Conservation (phyloP, 768 basidiomycete species). For the Tephrocybe sp. region DNA sequence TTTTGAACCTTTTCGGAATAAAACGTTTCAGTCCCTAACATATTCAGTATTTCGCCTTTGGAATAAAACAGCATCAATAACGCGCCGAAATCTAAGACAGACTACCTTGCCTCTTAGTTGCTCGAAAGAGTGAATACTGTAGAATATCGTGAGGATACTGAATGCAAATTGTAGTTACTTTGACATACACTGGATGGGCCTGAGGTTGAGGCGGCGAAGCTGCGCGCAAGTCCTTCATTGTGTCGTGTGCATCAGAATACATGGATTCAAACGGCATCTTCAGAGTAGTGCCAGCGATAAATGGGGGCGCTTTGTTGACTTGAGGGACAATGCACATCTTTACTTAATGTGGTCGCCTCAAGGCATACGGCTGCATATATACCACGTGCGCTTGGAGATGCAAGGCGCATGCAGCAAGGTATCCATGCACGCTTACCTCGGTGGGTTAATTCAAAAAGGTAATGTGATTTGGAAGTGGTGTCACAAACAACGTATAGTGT, state of each 20-base stretch:
- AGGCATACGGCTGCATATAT: not conserved
- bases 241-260: conserved; percentile 18
- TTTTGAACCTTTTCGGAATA: conserved; percentile 31
- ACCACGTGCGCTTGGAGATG: not conserved
- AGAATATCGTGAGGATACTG: not conserved
- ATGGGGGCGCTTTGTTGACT: not conserved
- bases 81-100: not conserved
- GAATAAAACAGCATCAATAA: not conserved
- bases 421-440: not conserved
- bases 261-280: conserved; percentile 6
- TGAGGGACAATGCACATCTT: not conserved
- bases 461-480: not conserved
- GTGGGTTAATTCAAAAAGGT: not conserved
- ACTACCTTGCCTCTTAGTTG: conserved; percentile 33
- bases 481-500: not conserved
- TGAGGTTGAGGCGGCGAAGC: conserved; percentile 12
- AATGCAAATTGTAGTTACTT: not conserved
- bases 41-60: conserved; percentile 37
- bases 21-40: conserved; percentile 32
- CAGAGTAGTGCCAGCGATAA: not conserved
- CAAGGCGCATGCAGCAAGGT: not conserved
- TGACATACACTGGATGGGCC: conserved; percentile 18
- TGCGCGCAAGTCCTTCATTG: conserved; percentile 6
- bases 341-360: not conserved
- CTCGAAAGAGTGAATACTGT: conserved; percentile 31